phyloP scores from a whole-genome alignment of 1,284 basidiomycete species.

The Sanghuangporus baumii region DNA sequence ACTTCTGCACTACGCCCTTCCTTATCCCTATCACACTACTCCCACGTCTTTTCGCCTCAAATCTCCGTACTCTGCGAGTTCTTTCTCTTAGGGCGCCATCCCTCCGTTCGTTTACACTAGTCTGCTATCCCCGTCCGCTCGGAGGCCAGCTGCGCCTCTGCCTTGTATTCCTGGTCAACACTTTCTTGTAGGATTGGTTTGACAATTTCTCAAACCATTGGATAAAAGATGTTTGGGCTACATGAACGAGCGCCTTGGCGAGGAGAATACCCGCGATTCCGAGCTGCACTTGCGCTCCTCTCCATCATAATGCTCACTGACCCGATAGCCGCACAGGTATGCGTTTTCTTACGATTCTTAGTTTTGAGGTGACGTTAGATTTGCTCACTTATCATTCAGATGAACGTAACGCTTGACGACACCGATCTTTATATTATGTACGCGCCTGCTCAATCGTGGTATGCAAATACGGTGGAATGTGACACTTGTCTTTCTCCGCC shows the following conservation, averaged over 20 bases:
- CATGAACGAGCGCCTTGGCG: not conserved
- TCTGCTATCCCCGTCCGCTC: not conserved
- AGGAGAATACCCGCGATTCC: constrained; percentile 3
- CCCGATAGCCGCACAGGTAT: constrained; percentile 3
- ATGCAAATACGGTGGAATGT: constrained; percentile 30
- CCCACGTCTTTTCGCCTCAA: constrained; percentile 10
- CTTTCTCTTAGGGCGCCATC: not conserved
- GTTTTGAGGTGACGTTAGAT: not conserved
- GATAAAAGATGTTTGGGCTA: constrained; percentile 1
- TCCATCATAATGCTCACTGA: not conserved
- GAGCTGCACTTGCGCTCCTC: not conserved
- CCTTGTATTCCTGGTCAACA: not conserved
- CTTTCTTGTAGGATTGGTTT: not conserved
- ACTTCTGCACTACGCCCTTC: not conserved
- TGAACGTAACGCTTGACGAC: constrained; percentile 43
- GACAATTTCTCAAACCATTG: not conserved
- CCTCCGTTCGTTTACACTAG: not conserved
- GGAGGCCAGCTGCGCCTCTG: not conserved
- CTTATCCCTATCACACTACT: not conserved
- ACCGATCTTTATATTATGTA: constrained; percentile 38
- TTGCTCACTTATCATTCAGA: not conserved
- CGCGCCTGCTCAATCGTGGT: constrained; percentile 36
- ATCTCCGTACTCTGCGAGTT: not conserved
- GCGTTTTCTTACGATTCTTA: not conserved
- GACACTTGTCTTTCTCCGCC: constrained; percentile 31